Evolutionary conservation across 2,329 filamentous ascomycete species (phyloP), one percentile per base, ranked within the genome.

Genomic region (Calonectria ilicicola): DNA sequence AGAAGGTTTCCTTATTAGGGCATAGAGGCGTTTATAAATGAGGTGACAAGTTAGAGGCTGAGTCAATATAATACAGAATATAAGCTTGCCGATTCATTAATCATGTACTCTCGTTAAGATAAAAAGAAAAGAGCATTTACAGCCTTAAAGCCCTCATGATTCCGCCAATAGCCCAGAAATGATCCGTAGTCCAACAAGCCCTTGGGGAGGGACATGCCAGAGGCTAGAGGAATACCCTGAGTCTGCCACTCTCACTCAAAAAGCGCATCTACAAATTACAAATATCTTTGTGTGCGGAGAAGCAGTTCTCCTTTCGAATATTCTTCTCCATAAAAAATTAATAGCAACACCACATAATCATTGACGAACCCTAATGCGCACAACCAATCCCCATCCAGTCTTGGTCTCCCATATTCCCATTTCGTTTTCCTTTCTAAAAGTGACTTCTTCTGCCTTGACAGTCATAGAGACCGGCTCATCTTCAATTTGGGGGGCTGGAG

Each of bases 331-430:
- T 2, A 47, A 23, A 17, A 19, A 17, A 26, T 38, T 5, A 38
- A 60, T 21, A 58, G 27, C 9, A 23, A 9, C n/a, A 8, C 19
- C 21, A 17, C 5, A 10, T 29, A n/a, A 38, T 76, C 51, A 80
- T 21, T 68, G 72, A 10, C 62, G 65, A 63, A 80, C 68, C 56
- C 66, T 76, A 10, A 90, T 81, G 1, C 79, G 81, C 1, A 89
- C 82, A 17, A 89, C 85, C 35, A 91, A 81, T 0, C 84, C 88
- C 83, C 85, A 90, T 2, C 89, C 89, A 2, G 83, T 85, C 72
- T 82, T 81, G 38, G 86, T 88, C 77, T 90, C 88, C 84, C 86
- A 88, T 1, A 91, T 80, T 0, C 88, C 89, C 77, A 90, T 82
- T 17, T 85, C 86, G 26, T 88, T 90, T 79, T 89, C 85, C 56